Base-by-base conservation (phyloP, 2,329 filamentous ascomycete species). In the Aspergillus thermomutatus region DNA sequence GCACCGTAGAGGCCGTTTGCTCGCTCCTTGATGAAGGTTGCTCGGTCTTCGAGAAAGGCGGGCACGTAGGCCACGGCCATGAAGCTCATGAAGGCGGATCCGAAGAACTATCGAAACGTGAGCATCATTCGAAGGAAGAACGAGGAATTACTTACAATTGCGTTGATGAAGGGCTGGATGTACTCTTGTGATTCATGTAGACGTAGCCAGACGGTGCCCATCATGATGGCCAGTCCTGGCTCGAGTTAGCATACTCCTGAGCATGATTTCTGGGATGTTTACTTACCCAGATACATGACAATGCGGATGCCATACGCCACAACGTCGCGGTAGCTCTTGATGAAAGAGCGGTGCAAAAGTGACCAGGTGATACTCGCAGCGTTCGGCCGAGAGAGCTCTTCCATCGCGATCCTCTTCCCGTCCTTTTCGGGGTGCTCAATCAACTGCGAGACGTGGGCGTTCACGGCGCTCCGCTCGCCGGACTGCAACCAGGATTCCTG, bases 51-150 rank as follows among this genome's bases (percentile, higher is more conserved):
- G 45, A 96, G 83, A 72, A 88, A 94, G 0, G 89, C 84, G 0
- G 91, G 91, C 3, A 94, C 89, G 71, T 95, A 95, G 0, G 91
- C 91, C 1, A 95, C 87, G 0, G 87, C 87, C 87, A 91, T 90
- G 75, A 91, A 90, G 43, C 85, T 88, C 85, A 90, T 89, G 73
- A 91, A 90, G 1, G 87, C 88, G 0, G 82, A 84, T 17, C 87
- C 86, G 65, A 89, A 90, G 79, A 89, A 88, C 76, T 77, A 52
- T 47, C 46, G 17, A n/a, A 4, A 45, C 10, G 23, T 51, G 21
- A 49, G 56, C 3, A 47, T 43, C 5, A 3, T 28, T 43, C 9
- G 23, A 47, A 45, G 31, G 28, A 53, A 53, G n/a, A 5, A 3
- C 7, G 26, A 27, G 21, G 8, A 25, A 66, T 3, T 21, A 23